Evolutionary conservation across 805 yeast species (phyloP).

Genomic region (Zygoascus tannicola): DNA sequence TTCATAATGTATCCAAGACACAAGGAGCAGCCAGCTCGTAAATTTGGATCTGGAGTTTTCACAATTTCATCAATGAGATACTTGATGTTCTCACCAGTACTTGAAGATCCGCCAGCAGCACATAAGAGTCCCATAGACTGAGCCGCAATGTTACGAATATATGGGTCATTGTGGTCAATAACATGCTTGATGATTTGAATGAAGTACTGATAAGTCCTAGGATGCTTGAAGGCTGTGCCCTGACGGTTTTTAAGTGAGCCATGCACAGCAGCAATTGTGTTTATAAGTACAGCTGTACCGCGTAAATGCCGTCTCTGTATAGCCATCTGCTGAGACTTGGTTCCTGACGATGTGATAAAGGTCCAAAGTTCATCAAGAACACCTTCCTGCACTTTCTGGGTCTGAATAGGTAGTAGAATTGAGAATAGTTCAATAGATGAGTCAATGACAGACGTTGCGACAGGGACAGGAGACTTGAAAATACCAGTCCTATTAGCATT

Average conservation of each 20-base stretch:
- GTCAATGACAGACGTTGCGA: constrained; percentile 53
- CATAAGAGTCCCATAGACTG: constrained; percentile 49
- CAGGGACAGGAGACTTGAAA: constrained; percentile 18
- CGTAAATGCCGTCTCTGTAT: constrained; percentile 24
- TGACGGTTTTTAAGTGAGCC: constrained; percentile 30
- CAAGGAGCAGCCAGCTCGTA: constrained; percentile 50
- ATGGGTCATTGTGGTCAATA: constrained; percentile 32
- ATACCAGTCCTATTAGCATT: constrained; percentile 5
- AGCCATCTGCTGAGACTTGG: constrained; percentile 10
- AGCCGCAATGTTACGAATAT: constrained; percentile 41
- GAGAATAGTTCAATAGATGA: constrained; percentile 69
- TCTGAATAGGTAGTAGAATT: constrained; percentile 56
- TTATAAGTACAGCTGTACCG: constrained; percentile 45
- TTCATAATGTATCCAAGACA: constrained; percentile 41
- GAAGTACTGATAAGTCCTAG: constrained; percentile 36
- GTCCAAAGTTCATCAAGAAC: constrained; percentile 72
- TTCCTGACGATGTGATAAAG: constrained; percentile 26
- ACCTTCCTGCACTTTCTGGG: constrained; percentile 75
- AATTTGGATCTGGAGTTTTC: constrained; percentile 51
- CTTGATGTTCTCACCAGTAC: constrained; percentile 36
- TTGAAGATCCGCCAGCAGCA: constrained; percentile 21
- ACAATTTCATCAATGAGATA: constrained; percentile 58
- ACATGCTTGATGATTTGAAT: constrained; percentile 43
- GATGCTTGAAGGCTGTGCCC: constrained; percentile 21
- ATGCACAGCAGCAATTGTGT: constrained; percentile 56